Percentiles rank a stretch among this genome's conserved stretches.
Evolutionary conservation across 495 filamentous ascomycete genomes (phyloP).

Genomic region (Penicillium coffeae): DNA sequence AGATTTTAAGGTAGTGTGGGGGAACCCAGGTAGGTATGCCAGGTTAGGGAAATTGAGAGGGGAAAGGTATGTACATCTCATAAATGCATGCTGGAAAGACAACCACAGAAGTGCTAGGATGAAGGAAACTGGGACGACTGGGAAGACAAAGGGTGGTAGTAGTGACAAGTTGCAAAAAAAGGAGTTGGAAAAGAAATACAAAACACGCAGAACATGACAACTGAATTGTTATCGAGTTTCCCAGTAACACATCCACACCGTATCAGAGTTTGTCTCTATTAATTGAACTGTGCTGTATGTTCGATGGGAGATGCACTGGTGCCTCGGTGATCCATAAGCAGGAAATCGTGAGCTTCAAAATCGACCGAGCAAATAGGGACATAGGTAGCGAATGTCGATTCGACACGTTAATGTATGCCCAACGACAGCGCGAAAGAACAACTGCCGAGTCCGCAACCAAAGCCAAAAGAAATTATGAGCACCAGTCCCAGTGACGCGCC

Average conservation of each 20-base stretch:
- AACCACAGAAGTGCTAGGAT: slow-evolving; percentile 16
- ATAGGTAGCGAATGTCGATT: not conserved
- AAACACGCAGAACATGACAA: not conserved
- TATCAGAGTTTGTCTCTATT: slow-evolving; percentile 5
- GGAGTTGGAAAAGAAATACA: slow-evolving; percentile 8
- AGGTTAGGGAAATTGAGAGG: slow-evolving; percentile 6
- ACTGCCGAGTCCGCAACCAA: slow-evolving; percentile 3
- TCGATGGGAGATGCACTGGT: not conserved
- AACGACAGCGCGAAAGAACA: not conserved
- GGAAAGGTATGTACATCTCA: slow-evolving; percentile 40
- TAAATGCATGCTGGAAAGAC: slow-evolving; percentile 25
- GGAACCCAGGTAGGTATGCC: slow-evolving; percentile 4
- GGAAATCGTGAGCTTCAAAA: not conserved
- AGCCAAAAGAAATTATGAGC: slow-evolving; percentile 7
- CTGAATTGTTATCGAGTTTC: slow-evolving; percentile 8
- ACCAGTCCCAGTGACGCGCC: slow-evolving; percentile 32
- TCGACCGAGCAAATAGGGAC: not conserved
- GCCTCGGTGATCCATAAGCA: not conserved
- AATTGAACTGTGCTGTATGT: slow-evolving; percentile 10
- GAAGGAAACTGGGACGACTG: slow-evolving; percentile 11
- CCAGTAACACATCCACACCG: slow-evolving; percentile 8
- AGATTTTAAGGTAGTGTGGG: slow-evolving; percentile 23
- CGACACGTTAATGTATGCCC: slow-evolving; percentile 10
- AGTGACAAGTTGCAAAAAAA: slow-evolving; percentile 11
- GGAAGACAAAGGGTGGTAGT: slow-evolving; percentile 7